Evolutionary conservation across 2,329 filamentous ascomycete species (phyloP).

Genomic region (Hypoxylon sp.): DNA sequence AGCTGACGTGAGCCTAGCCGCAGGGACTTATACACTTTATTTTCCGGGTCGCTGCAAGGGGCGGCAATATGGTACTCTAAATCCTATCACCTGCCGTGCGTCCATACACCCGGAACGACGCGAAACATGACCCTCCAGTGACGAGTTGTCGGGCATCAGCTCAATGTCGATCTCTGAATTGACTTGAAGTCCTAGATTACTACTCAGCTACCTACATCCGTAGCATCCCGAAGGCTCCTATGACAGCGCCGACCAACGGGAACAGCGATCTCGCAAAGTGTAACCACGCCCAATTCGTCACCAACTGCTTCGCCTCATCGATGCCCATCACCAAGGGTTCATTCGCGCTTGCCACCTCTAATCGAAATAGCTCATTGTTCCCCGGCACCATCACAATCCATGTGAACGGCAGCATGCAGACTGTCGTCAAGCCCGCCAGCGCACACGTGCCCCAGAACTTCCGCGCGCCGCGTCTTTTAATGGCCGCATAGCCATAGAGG

Average conservation of each 20-base stretch:
- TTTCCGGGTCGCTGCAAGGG: background rate
- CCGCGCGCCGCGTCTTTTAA: constrained; percentile 7
- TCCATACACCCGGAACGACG: background rate
- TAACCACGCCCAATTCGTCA: constrained; percentile 28
- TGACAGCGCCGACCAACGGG: constrained; percentile 1
- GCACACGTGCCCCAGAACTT: constrained; percentile 11
- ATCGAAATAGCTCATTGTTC: constrained; percentile 51
- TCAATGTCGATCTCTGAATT: background rate
- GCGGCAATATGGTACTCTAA: background rate
- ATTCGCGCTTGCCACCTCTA: constrained; percentile 31
- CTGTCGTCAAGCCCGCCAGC: constrained; percentile 47
- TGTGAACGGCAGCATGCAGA: constrained; percentile 56
- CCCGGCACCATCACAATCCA: constrained; percentile 54
- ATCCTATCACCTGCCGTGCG: background rate
- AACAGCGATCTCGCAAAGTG: constrained; percentile 5
- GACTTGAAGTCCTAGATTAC: background rate
- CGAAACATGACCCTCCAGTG: no score
- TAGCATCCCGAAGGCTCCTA: constrained; percentile 1
- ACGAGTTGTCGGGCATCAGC: no score
- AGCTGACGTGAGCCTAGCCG: background rate
- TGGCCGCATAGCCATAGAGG: constrained; percentile 47
- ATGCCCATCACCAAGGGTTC: constrained; percentile 16
- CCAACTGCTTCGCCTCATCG: constrained; percentile 35
- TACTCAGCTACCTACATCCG: background rate
- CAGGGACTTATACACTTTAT: background rate